phyloP scores from a whole-genome alignment of 2,329 filamentous ascomycete species.

The Fusarium nurragi region DNA sequence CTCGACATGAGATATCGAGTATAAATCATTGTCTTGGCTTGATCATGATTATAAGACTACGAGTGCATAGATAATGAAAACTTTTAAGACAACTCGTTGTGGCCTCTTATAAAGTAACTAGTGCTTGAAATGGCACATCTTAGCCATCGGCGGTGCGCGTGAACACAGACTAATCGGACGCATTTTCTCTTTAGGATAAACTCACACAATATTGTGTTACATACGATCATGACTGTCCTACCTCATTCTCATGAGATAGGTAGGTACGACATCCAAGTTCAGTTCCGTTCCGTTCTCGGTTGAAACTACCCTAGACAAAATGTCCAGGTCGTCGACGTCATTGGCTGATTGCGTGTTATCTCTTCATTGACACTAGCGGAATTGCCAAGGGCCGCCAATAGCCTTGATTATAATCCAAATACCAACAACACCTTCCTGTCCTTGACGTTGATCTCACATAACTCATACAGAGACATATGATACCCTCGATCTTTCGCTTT shows the following conservation, averaged over 20 bases:
- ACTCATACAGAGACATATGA: not conserved
- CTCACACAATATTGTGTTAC: not conserved
- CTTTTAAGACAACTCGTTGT: too few relatives aligned
- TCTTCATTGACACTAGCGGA: slow-evolving; percentile 2
- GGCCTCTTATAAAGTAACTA: too few relatives aligned
- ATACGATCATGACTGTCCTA: not conserved
- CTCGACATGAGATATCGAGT: not conserved
- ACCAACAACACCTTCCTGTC: not conserved
- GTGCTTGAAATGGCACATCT: not conserved
- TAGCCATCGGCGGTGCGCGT: not conserved
- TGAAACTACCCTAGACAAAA: slow-evolving; percentile 9
- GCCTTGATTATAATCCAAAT: not conserved
- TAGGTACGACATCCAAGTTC: not conserved
- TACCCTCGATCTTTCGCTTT: not conserved
- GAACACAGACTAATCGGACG: not conserved
- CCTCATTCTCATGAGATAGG: not conserved
- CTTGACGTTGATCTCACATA: slow-evolving; percentile 3
- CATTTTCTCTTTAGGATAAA: not conserved
- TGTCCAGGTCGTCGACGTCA: slow-evolving; percentile 2
- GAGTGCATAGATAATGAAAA: slow-evolving; percentile 28
- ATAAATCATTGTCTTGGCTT: not conserved
- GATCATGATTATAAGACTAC: slow-evolving; percentile 19
- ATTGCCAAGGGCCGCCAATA: slow-evolving; percentile 17
- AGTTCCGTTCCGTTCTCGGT: slow-evolving; percentile 14
- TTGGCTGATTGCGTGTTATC: slow-evolving; percentile 14